Evolutionary conservation across 2,329 filamentous ascomycete species (phyloP).

Genomic region (Myriosclerotinia duriaeana): DNA sequence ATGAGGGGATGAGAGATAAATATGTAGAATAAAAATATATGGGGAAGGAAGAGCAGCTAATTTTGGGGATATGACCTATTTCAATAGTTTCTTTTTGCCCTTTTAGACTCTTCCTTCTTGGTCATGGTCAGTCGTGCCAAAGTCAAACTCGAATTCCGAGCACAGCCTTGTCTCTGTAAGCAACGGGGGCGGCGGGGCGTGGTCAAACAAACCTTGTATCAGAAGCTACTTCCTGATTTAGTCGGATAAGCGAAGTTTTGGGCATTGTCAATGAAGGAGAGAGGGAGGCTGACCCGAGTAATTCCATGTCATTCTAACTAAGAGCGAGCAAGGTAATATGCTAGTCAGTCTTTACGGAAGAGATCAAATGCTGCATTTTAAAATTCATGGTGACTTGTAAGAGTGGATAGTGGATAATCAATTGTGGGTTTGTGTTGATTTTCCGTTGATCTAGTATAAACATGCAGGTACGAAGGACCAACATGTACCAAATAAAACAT

Average conservation of each 20-base stretch:
- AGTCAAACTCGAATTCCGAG: conserved; percentile 18
- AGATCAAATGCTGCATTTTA: background rate
- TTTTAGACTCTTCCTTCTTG: no score
- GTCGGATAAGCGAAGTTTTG: conserved; percentile 13
- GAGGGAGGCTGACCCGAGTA: conserved; percentile 13
- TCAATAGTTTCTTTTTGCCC: background rate
- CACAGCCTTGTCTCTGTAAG: conserved; percentile 21
- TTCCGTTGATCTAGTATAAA: no score
- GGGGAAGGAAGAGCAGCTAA: background rate
- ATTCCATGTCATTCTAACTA: conserved; percentile 1
- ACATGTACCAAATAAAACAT: conserved; percentile 1
- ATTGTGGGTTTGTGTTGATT: background rate
- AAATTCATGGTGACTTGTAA: background rate
- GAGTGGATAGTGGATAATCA: background rate
- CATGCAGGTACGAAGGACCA: conserved; percentile 1
- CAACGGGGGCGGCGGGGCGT: conserved; percentile 14
- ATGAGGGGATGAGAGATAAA: conserved; percentile 4
- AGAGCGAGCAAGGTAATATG: conserved; percentile 10
- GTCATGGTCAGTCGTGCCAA: no score
- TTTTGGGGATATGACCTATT: conserved; percentile 10
- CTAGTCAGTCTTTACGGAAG: no score
- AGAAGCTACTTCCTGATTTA: background rate
- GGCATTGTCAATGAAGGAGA: conserved; percentile 7
- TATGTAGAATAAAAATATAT: conserved; percentile 6
- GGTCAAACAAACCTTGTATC: conserved; percentile 22